Evolutionary conservation across 2,329 filamentous ascomycete species (phyloP).

Genomic region (Boeremia exigua): DNA sequence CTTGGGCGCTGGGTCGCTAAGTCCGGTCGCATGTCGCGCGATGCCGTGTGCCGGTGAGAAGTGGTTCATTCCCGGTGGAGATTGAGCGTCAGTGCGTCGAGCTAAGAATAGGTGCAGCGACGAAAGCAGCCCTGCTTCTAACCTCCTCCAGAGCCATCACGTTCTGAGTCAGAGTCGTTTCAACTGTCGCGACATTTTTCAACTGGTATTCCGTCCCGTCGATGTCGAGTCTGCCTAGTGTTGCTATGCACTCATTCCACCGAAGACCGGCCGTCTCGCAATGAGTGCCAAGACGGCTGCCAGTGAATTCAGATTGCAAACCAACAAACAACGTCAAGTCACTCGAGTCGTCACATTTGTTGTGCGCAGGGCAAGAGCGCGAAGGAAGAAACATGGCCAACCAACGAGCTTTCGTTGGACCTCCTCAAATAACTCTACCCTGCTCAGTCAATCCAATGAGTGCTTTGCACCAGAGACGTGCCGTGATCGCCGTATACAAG

Average conservation of each 20-base stretch:
- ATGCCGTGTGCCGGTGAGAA: slow-evolving; percentile 19
- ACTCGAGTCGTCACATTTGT: slow-evolving; percentile 3
- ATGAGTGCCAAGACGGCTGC: slow-evolving; percentile 11
- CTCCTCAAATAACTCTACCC: background rate
- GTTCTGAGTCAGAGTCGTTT: slow-evolving; percentile 16
- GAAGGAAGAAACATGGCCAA: slow-evolving; percentile 32
- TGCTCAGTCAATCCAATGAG: background rate
- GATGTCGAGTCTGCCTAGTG: slow-evolving; percentile 11
- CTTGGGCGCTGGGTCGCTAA: slow-evolving; percentile 17
- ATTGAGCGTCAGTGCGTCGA: slow-evolving; percentile 6
- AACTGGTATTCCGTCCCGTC: slow-evolving; percentile 6
- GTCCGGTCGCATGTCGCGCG: slow-evolving; percentile 19
- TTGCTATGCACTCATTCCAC: slow-evolving; percentile 11
- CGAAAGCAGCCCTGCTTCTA: slow-evolving; percentile 19
- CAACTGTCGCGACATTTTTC: slow-evolving; percentile 15
- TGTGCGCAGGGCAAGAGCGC: slow-evolving; percentile 18
- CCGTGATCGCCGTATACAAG: background rate
- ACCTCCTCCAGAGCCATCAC: slow-evolving; percentile 9
- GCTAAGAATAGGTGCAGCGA: slow-evolving; percentile 16
- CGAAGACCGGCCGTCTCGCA: slow-evolving; percentile 20
- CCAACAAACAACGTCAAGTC: slow-evolving; percentile 14
- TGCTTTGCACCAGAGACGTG: background rate
- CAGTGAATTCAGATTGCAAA: slow-evolving; percentile 21
- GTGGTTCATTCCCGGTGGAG: slow-evolving; percentile 14
- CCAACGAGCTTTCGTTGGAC: slow-evolving; percentile 22